Conservation (phyloP, 768 basidiomycete genomes). For the Tricholoma sp. region DNA sequence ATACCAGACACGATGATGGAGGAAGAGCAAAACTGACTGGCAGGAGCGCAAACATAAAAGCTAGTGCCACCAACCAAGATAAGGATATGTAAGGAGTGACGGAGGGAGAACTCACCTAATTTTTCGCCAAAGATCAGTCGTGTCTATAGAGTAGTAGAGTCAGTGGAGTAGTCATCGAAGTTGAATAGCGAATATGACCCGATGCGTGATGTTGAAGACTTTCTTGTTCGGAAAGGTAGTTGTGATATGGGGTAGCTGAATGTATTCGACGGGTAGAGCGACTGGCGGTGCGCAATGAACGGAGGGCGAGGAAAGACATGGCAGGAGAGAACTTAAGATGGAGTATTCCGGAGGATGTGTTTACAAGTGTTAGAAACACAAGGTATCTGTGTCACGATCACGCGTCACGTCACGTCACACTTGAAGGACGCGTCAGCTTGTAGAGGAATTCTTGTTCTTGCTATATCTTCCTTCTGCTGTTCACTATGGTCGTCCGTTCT, state of each 20-base stretch:
- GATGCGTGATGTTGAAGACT: slow-evolving; percentile 63
- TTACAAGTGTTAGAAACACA: slow-evolving; percentile 23
- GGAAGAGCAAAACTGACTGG: slow-evolving; percentile 43
- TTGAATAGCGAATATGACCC: slow-evolving; percentile 32
- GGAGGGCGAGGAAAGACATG: slow-evolving; percentile 50
- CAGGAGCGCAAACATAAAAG: slow-evolving; percentile 71
- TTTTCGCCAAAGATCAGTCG: slow-evolving; percentile 80
- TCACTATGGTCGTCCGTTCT: slow-evolving; percentile 59
- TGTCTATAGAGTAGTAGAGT: slow-evolving; percentile 41
- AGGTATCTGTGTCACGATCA: slow-evolving; percentile 23
- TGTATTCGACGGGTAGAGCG: slow-evolving; percentile 40
- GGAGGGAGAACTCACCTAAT: slow-evolving; percentile 56
- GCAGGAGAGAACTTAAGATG: neutral
- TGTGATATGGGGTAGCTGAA: slow-evolving; percentile 33
- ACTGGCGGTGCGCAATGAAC: slow-evolving; percentile 40
- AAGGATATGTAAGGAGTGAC: slow-evolving; percentile 5
- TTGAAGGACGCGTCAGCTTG: slow-evolving; percentile 41
- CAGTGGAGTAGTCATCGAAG: neutral
- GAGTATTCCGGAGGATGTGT: slow-evolving; percentile 34
- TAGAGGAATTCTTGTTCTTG: slow-evolving; percentile 8
- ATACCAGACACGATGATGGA: neutral
- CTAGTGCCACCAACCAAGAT: slow-evolving; percentile 29
- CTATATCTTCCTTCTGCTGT: slow-evolving; percentile 18
- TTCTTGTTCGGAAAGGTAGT: slow-evolving; percentile 47
- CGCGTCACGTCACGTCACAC: slow-evolving; percentile 10